Base-by-base conservation (phyloP, 306 rosid genomes). In the Dalbergia cochinchinensis region DNA sequence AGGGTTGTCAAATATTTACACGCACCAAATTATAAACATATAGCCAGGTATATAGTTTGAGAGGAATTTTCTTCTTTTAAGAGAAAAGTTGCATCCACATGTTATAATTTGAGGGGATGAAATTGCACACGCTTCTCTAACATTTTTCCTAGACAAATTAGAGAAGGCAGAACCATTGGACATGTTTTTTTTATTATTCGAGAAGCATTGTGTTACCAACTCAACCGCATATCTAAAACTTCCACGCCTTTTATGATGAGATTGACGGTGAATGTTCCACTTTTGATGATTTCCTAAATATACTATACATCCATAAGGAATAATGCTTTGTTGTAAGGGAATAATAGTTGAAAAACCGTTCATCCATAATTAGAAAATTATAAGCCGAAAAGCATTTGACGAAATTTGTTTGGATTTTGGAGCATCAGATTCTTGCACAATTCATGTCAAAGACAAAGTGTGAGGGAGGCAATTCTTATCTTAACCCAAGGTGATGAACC, bases 341-440 rank as follows among this genome's bases (percentile, higher is more conserved):
- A 70, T 65, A 57, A 77, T 64, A 37, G 11, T 71, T 55, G 83
- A 71, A 33, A 57, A 37, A 50, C 50, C 63, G 16, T 68, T 77
- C 48, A 71, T 69, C 61, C 19, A 62, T 55, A 55, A 50, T 55
- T 11, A 37, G 26, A 48, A 26, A 59, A 67, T 22, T 26, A 57
- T 83, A 37, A 68, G 34, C 55, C 15, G 34, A 26, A 53, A 54
- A 42, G 35, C n/a, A 60, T 68, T 73, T 69, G 48, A 66, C 47
- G 3, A 74, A 51, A 26, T 61, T 51, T 19, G 13, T 34, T 26
- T 9, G 6, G 4, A 48, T 26, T 48, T 34, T 7, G 41, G 0
- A 33, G 84, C 73, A 79, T 84, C 81, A 14, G 73, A 69, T 84
- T 84, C 84, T 62, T 16, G 62, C 35, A 37, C 26, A 20, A 48